A percentile compares a stretch with the other conserved stretches of the same genome.
Evolutionary conservation across 306 rosid genomes (phyloP).

Genomic region (Trichosanthes truncata): DNA sequence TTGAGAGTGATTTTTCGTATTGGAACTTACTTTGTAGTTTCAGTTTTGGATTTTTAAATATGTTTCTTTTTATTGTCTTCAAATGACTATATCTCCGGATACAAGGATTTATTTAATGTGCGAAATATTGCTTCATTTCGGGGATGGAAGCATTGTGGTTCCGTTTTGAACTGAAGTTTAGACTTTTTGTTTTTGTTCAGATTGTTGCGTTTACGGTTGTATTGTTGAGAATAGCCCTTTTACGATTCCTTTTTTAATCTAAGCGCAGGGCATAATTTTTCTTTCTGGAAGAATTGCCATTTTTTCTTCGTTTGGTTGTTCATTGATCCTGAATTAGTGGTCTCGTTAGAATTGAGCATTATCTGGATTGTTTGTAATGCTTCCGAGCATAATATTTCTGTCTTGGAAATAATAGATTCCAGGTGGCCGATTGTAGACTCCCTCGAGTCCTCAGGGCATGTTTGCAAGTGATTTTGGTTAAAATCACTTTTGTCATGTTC

Average conservation of each 20-base stretch:
- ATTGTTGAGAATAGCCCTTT: neutral
- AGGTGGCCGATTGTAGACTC: too few species aligned
- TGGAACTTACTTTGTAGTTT: neutral
- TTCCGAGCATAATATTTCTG: neutral
- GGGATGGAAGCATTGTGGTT: neutral
- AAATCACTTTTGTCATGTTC: too few species aligned
- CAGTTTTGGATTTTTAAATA: conserved; percentile 18
- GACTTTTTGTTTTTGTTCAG: neutral
- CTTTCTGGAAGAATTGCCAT: neutral
- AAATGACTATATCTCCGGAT: conserved; percentile 7
- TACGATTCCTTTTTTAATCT: neutral
- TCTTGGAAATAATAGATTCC: neutral
- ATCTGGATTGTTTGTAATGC: neutral
- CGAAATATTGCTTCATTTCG: neutral
- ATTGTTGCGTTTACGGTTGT: conserved; percentile 3
- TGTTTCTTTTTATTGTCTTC: neutral
- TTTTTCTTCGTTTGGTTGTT: too few species aligned
- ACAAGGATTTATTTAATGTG: neutral
- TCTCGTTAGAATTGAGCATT: neutral
- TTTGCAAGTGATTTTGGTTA: too few species aligned
- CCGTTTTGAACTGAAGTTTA: neutral
- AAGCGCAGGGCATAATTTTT: neutral
- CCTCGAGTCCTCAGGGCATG: too few species aligned
- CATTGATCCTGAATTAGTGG: neutral
- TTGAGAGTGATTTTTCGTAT: conserved; percentile 12